Evolutionary conservation across 148 eudicot species (phyloP).

Genomic region (Nepenthes gracilis): DNA sequence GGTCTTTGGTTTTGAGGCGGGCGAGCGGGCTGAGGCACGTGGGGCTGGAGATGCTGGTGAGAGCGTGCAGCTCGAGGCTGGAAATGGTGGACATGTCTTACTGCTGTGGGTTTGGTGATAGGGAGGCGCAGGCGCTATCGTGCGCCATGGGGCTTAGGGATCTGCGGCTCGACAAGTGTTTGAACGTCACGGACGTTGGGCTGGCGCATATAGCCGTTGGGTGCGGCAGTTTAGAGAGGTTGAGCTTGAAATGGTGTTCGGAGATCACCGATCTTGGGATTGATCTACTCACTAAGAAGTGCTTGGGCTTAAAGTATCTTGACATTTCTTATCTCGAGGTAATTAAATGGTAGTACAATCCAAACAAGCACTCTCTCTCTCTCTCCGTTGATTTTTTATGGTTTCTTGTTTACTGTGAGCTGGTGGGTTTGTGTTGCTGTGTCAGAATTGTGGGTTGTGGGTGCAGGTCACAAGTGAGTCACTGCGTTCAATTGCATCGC

Average conservation of each 20-base stretch:
- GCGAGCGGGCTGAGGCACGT: slow-evolving; percentile 7
- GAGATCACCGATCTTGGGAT: slow-evolving; percentile 71
- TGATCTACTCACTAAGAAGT: slow-evolving; percentile 51
- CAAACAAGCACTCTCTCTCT: not conserved
- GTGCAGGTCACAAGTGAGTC: slow-evolving; percentile 49
- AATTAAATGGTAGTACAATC: not conserved
- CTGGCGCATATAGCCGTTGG: slow-evolving; percentile 65
- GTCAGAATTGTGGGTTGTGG: not conserved
- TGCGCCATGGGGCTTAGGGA: slow-evolving; percentile 30
- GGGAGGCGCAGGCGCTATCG: slow-evolving; percentile 52
- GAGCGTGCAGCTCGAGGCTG: slow-evolving; percentile 25
- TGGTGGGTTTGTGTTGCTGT: not conserved
- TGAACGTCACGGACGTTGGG: slow-evolving; percentile 59
- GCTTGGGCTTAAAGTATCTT: slow-evolving; percentile 33
- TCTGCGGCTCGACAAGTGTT: slow-evolving; percentile 48
- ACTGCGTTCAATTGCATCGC: slow-evolving; percentile 27
- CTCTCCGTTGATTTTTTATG: not conserved
- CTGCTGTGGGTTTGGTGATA: slow-evolving; percentile 47
- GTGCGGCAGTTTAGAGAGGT: slow-evolving; percentile 38
- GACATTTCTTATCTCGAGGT: slow-evolving; percentile 67
- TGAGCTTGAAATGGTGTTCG: slow-evolving; percentile 74
- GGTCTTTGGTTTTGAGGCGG: slow-evolving; percentile 10
- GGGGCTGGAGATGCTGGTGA: slow-evolving; percentile 22
- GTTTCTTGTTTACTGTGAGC: not conserved
- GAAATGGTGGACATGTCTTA: slow-evolving; percentile 34